Evolutionary conservation across 345 rosid species (phyloP).

Genomic region (Erodium maritimum): DNA sequence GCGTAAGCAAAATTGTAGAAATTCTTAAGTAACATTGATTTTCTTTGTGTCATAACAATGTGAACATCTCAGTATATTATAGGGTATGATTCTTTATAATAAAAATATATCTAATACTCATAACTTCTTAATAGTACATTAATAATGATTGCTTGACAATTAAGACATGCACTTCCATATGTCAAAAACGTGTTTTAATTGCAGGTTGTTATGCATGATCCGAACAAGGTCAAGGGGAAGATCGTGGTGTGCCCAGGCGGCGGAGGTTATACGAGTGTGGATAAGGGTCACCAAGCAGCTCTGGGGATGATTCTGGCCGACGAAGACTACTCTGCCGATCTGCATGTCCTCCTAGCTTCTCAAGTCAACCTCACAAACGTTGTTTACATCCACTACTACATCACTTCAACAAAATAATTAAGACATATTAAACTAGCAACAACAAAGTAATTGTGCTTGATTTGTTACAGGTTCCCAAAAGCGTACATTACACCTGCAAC

Average conservation of each 20-base stretch:
- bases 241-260: conserved; percentile 68
- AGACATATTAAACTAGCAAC: neutral
- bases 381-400: conserved; percentile 29
- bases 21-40: too few relatives aligned
- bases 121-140: too few relatives aligned
- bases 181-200: neutral
- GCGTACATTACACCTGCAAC: conserved; percentile 38
- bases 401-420: conserved; percentile 47
- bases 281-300: conserved; percentile 46
- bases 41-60: too few relatives aligned
- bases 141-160: too few relatives aligned
- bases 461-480: conserved; percentile 30
- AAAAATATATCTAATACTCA: too few relatives aligned
- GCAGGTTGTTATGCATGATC: conserved; percentile 57
- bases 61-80: too few relatives aligned
- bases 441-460: too few relatives aligned
- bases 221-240: conserved; percentile 46
- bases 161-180: too few relatives aligned
- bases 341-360: conserved; percentile 65
- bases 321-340: conserved; percentile 31
- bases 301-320: conserved; percentile 73
- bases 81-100: too few relatives aligned
- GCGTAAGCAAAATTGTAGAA: too few relatives aligned
- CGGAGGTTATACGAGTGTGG: conserved; percentile 29
- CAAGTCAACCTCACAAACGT: conserved; percentile 47